Base-by-base conservation (phyloP, 139 green algal species). In the Auxenochlorella pyrenoidosa region DNA sequence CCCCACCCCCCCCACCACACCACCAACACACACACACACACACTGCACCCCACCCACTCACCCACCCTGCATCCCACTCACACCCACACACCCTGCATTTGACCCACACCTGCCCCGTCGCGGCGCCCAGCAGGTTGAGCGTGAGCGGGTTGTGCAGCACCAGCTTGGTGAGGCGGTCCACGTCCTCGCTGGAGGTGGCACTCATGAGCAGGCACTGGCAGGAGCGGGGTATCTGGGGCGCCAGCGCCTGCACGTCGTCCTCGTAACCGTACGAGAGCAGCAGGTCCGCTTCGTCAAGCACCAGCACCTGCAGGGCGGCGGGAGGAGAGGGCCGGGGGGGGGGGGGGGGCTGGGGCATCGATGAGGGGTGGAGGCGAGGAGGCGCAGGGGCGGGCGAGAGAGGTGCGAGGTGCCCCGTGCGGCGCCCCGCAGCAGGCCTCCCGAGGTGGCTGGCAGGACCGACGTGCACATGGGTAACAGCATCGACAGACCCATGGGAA, bases 261-360 rank as follows among this genome's bases (percentile, higher is more conserved):
- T 95, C 92, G 86, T 98, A 98, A 0, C 97, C 97, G 68, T 97
- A 99, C 54, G 77, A 95, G 70, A 99, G 91, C 89, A 99, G 92
- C 84, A 99, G 87, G 91, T 99, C 97, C 10, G 96, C 96, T 87
- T 99, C 97, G 87, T 99, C 97, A 58, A 99, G 90, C 18, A 99
- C 94, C 73, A 99, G 80, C 71, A 94, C 91, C 82, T 93, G 86
- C 72, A 97, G 40, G 76, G 19, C 38, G 34, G 22, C 59, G 34
- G 3, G 6, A 24, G 59, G 30, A 6, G 71, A 54, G 51, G 3
- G 70, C 6, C 8, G 47, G 47, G 47, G 47, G 47, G 47, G 10
- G 47, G 47, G 47, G 47, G 10, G 47, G 47, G 47, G 47, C 6
- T 54, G n/a, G n/a, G n/a, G n/a, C n/a, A n/a, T n/a, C n/a, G n/a